Evolutionary conservation across 2,329 filamentous ascomycete genomes (phyloP).

Genomic region (Aspergillus quadricinctus): DNA sequence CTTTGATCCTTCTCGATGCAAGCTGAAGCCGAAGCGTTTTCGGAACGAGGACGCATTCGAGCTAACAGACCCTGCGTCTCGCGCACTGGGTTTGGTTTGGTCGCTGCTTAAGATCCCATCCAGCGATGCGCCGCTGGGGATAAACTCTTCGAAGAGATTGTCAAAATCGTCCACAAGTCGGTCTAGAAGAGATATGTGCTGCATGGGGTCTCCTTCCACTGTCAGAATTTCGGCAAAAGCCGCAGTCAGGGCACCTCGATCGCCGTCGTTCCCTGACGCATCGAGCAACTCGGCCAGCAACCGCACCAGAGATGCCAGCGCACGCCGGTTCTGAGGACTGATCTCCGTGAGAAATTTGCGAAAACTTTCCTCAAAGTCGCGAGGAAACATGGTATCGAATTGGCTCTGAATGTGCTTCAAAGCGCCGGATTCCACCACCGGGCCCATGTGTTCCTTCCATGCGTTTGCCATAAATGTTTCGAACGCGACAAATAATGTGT

Average conservation of each 20-base stretch:
- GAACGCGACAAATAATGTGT: conserved; percentile 85
- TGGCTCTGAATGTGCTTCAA: conserved; percentile 67
- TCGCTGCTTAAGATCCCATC: conserved; percentile 48
- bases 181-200: conserved; percentile 85
- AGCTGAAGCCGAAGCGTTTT: conserved; percentile 75
- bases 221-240: conserved; percentile 86
- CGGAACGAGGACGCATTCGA: conserved; percentile 85
- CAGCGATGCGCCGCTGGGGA: conserved; percentile 42
- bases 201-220: conserved; percentile 68
- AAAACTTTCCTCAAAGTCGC: conserved; percentile 55
- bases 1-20: conserved; percentile 77
- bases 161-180: conserved; percentile 86
- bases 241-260: conserved; percentile 79
- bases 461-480: conserved; percentile 87
- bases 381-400: conserved; percentile 40
- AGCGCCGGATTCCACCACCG: conserved; percentile 68
- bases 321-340: conserved; percentile 61
- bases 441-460: conserved; percentile 84
- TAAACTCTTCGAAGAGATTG: conserved; percentile 70
- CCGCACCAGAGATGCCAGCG: conserved; percentile 78
- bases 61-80: conserved; percentile 68
- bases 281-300: conserved; percentile 83
- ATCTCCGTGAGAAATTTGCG: conserved; percentile 49
- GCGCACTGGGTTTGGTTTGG: conserved; percentile 55
- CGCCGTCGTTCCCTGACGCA: conserved; percentile 84